Base-by-base conservation (phyloP, 371 early-diverging fungal species). In the Mucor racemosus region DNA sequence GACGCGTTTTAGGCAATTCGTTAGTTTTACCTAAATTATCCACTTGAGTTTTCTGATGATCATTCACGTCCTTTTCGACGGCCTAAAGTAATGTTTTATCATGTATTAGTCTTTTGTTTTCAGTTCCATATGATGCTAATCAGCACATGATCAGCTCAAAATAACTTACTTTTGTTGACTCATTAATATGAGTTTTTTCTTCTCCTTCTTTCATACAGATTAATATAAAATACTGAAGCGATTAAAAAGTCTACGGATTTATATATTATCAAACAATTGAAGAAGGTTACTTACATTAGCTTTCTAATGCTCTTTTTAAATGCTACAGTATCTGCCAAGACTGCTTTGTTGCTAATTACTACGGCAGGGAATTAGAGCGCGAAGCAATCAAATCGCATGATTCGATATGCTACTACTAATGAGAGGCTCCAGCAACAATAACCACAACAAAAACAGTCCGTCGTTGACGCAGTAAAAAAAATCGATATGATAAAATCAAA, bases 131-230 rank as follows among this genome's bases (percentile, higher is more conserved):
- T 26, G 26, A 3, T 26, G 26, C 3, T 26, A 26, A 26, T 26
- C 26, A 3, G 3, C 26, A 26, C 26, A 26, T 26, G 26, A 26
- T 26, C 3, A 26, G 26, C 26, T 26, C 26, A 26, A 38, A 11
- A 38, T 26, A 31, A 31, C 53, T 53, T 53, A 53, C 53, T 26
- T 31, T 53, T 11, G 26, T 31, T 21, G 53, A 3, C 53, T 53
- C 53, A 31, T 31, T 53, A 0, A 6, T 4, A 31, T 26, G 14
- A 53, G 33, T 31, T 10, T 53, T 53, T 31, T 26, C 31, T 21
- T 53, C 53, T 53, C 31, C 53, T 53, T 31, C 31, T 53, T 31
- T 53, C 53, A 53, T 53, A 53, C 31, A 53, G 31, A 13, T 31
- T 31, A 5, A 53, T 53, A 21, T 53, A 14, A 13, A 31, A 53